These are phyloP conservation scores for Moesziomyces sp. DNA, from an alignment of 1,284 basidiomycete genomes.

Conservation along the genomic window DNA sequence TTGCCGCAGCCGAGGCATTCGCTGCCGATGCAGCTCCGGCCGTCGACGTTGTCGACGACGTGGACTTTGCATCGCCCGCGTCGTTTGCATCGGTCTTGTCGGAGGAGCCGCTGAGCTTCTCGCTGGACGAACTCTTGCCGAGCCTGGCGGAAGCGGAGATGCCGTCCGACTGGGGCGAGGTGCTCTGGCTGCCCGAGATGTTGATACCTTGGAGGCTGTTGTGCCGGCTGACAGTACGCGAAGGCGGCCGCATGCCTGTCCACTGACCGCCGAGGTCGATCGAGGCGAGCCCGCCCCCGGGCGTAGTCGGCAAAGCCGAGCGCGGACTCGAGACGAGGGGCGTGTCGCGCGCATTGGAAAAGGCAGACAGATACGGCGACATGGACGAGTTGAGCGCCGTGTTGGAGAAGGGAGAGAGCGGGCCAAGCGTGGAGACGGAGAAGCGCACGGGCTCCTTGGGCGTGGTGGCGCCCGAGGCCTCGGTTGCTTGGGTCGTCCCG, in stretches of 20 bases:
- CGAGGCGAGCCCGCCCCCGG: conserved; percentile 33
- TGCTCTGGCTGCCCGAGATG: conserved; percentile 17
- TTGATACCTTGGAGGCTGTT: conserved; percentile 50
- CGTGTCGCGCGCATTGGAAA: conserved; percentile 65
- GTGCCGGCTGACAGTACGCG: conserved; percentile 41
- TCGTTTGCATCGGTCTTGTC: conserved; percentile 15
- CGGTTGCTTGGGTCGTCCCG: conserved; percentile 26
- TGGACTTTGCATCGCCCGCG: conserved; percentile 3
- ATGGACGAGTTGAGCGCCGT: conserved; percentile 63
- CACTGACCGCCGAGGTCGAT: conserved; percentile 47
- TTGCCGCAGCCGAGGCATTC: conserved; percentile 9
- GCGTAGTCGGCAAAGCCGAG: conserved; percentile 25
- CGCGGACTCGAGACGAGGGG: conserved; percentile 62
- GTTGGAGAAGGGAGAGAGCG: conserved; percentile 64
- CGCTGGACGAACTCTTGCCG: conserved; percentile 34
- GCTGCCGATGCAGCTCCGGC: background rate
- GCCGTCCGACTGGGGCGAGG: conserved; percentile 40
- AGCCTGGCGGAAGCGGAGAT: conserved; percentile 19
- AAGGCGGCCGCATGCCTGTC: conserved; percentile 49
- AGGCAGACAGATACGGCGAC: conserved; percentile 65
- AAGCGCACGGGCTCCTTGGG: conserved; percentile 62
- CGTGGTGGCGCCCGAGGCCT: conserved; percentile 29
- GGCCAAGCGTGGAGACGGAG: conserved; percentile 52
- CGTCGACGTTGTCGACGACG: conserved; percentile 2
- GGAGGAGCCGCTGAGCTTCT: conserved; percentile 25